These are phyloP conservation scores for Talaromyces funiculosus DNA, from an alignment of 2,329 filamentous ascomycete genomes.

Conservation along the genomic window DNA sequence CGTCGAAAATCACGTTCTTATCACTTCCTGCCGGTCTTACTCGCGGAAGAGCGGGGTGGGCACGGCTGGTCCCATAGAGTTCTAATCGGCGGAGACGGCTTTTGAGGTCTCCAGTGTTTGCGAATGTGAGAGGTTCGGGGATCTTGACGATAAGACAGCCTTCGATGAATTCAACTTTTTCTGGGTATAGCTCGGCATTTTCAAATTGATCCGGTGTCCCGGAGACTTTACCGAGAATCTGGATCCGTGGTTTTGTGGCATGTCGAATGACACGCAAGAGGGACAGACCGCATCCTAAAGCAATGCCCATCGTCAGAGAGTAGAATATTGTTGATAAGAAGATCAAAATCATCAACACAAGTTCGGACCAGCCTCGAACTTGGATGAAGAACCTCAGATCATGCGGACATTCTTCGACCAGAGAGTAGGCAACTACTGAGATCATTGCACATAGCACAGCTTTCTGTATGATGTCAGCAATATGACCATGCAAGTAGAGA, in stretches of 20 bases:
- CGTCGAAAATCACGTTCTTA: constrained; percentile 90
- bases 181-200: constrained; percentile 69
- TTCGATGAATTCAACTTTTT: constrained; percentile 79
- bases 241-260: constrained; percentile 85
- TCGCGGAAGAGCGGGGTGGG: constrained; percentile 81
- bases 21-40: constrained; percentile 75
- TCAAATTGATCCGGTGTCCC: constrained; percentile 73
- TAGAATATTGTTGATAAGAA: constrained; percentile 91
- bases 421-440: constrained; percentile 85
- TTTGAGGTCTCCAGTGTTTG: constrained; percentile 90
- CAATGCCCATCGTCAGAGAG: constrained; percentile 88
- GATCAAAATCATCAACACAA: constrained; percentile 82
- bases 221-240: constrained; percentile 85
- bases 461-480: constrained; percentile 54
- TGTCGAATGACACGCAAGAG: constrained; percentile 85
- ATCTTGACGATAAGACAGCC: constrained; percentile 96
- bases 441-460: constrained; percentile 91
- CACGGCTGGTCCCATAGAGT: constrained; percentile 76
- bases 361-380: constrained; percentile 79
- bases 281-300: constrained; percentile 85
- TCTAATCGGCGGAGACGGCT: constrained; percentile 76
- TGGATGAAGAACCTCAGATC: constrained; percentile 84
- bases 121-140: constrained; percentile 91
- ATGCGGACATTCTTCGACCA: constrained; percentile 91
- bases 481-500: not conserved